Conservation (phyloP, 805 yeast species). For the Candida glaebosa region DNA sequence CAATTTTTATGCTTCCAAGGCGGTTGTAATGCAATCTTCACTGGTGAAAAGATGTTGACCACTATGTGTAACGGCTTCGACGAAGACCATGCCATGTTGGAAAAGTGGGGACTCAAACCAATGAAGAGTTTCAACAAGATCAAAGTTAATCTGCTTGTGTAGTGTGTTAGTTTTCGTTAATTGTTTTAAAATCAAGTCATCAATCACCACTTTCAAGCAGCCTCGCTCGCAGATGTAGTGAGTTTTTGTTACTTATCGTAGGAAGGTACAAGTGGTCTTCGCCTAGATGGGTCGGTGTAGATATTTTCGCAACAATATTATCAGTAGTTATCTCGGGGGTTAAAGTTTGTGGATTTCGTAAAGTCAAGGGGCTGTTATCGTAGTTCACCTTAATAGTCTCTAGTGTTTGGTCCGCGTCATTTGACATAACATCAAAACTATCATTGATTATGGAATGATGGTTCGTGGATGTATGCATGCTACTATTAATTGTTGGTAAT, state of each 20-base stretch:
- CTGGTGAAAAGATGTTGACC: conserved; percentile 78
- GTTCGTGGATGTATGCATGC: neutral
- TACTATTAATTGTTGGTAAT: neutral
- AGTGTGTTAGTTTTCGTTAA: neutral
- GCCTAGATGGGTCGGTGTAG: neutral
- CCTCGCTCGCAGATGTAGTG: neutral
- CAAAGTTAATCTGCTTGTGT: neutral
- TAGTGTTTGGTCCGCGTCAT: conserved; percentile 4
- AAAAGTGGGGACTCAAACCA: conserved; percentile 65
- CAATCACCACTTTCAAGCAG: neutral
- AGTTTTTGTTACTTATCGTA: neutral
- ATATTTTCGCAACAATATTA: neutral
- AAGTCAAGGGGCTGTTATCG: neutral
- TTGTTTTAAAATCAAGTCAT: too few relatives aligned
- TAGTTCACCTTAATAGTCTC: conserved; percentile 2
- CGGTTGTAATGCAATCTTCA: conserved; percentile 78
- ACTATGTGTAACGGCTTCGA: conserved; percentile 86
- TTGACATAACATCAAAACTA: neutral
- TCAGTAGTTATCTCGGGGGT: neutral
- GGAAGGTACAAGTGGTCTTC: neutral
- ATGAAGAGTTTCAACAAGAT: conserved; percentile 42
- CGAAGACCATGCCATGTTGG: conserved; percentile 66
- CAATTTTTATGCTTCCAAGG: conserved; percentile 73
- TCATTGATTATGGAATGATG: neutral
- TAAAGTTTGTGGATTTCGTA: neutral